Conservation (phyloP, 192 early-diverging fungal genomes). For the Spizellomyces punctatus region DNA sequence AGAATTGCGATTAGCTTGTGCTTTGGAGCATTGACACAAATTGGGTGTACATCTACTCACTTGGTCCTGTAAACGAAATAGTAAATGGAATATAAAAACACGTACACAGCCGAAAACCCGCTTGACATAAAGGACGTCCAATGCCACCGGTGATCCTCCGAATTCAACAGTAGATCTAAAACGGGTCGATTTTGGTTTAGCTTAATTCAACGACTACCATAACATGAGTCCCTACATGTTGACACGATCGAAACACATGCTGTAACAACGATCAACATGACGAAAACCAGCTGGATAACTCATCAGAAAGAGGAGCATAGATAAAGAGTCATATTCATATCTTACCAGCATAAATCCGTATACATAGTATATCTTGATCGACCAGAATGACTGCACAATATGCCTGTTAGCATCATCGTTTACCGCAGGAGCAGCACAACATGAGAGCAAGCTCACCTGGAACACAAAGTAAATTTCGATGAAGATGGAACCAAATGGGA, state of each 20-base stretch:
- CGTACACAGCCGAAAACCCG: conserved; percentile 83
- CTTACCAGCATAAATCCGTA: conserved; percentile 85
- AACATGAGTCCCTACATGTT: conserved; percentile 59
- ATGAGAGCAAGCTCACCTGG: neutral
- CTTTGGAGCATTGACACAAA: neutral
- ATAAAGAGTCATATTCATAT: neutral
- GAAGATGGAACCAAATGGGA: conserved; percentile 93
- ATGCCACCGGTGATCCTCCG: conserved; percentile 87
- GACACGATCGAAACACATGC: conserved; percentile 85
- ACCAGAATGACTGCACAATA: conserved; percentile 79
- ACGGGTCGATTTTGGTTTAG: neutral
- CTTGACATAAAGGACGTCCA: conserved; percentile 89
- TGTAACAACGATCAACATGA: conserved; percentile 80
- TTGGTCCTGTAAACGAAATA: conserved; percentile 80
- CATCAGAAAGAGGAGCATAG: neutral
- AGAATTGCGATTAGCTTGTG: neutral
- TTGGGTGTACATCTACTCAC: conserved; percentile 43
- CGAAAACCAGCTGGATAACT: conserved; percentile 66
- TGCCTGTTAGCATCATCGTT: neutral
- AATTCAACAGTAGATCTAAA: conserved; percentile 80
- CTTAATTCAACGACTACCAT: neutral
- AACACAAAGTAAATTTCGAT: conserved; percentile 98
- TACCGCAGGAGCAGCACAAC: too few relatives aligned
- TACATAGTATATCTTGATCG: conserved; percentile 91
- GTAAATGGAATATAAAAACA: conserved; percentile 85